These are phyloP conservation scores for Terana coerulea DNA, from an alignment of 768 basidiomycete genomes.

Conservation along the genomic window DNA sequence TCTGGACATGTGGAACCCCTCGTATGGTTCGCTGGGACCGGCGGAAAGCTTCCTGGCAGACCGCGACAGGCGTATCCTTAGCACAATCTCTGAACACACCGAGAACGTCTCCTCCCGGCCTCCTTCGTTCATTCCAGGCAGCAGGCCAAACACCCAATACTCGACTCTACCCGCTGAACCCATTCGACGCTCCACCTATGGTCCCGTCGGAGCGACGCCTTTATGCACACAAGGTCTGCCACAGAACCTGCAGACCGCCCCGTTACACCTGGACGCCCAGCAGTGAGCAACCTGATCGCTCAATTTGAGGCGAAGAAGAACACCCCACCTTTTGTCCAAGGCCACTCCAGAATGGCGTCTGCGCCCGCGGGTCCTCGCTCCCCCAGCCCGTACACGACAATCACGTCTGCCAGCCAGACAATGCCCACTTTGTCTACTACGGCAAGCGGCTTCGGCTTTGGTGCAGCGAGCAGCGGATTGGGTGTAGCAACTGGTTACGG, in stretches of 20 bases:
- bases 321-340: slow-evolving; percentile 29
- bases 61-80: slow-evolving; percentile 50
- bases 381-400: slow-evolving; percentile 31
- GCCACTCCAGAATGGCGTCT: slow-evolving; percentile 56
- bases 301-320: slow-evolving; percentile 55
- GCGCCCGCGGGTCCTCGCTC: slow-evolving; percentile 34
- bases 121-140: slow-evolving; percentile 31
- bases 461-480: slow-evolving; percentile 33
- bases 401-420: slow-evolving; percentile 30
- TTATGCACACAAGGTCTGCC: slow-evolving; percentile 48
- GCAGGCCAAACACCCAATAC: slow-evolving; percentile 32
- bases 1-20: slow-evolving; percentile 55
- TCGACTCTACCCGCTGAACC: slow-evolving; percentile 37
- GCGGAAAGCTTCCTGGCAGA: slow-evolving; percentile 36
- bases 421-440: slow-evolving; percentile 37
- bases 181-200: slow-evolving; percentile 42
- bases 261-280: slow-evolving; percentile 30
- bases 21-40: slow-evolving; percentile 24
- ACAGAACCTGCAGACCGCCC: slow-evolving; percentile 52
- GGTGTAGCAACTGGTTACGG: slow-evolving; percentile 29
- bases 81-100: slow-evolving; percentile 75
- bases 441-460: slow-evolving; percentile 32
- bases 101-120: slow-evolving; percentile 66
- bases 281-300: slow-evolving; percentile 55
- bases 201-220: slow-evolving; percentile 37